These are phyloP conservation scores for Isabelozyma heimii DNA, from an alignment of 805 yeast genomes.

Conservation along the genomic window DNA sequence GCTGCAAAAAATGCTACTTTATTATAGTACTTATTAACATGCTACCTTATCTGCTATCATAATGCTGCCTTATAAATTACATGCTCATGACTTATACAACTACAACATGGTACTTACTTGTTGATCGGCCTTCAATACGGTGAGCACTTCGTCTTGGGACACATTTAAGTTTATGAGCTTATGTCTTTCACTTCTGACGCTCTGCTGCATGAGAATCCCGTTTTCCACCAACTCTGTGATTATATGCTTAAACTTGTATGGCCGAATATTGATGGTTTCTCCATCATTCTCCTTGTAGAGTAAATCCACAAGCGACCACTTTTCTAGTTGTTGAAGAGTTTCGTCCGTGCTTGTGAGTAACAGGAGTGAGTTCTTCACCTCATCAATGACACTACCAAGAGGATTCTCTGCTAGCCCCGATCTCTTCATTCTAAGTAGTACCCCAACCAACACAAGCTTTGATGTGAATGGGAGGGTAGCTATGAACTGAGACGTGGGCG, in stretches of 20 bases:
- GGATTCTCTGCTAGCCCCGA: conserved; percentile 69
- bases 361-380: conserved; percentile 53
- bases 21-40: too few species aligned
- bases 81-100: too few species aligned
- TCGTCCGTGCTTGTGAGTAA: conserved; percentile 32
- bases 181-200: conserved; percentile 63
- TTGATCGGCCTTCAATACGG: conserved; percentile 57
- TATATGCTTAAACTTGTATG: conserved; percentile 58
- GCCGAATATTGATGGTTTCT: conserved; percentile 39
- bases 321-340: conserved; percentile 10
- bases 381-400: conserved; percentile 78
- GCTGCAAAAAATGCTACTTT: too few species aligned
- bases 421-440: conserved; percentile 62
- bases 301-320: conserved; percentile 18
- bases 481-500: conserved; percentile 66
- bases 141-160: conserved; percentile 65
- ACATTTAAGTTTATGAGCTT: conserved; percentile 63
- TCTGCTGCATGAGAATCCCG: conserved; percentile 72
- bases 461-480: conserved; percentile 60
- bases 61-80: too few species aligned
- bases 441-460: conserved; percentile 69
- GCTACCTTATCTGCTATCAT: too few species aligned
- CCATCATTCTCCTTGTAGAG: conserved; percentile 19
- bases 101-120: conserved; percentile 11
- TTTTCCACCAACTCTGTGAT: conserved; percentile 72